phyloP scores from a whole-genome alignment of 345 rosid species.

The Physaria fendleri region DNA sequence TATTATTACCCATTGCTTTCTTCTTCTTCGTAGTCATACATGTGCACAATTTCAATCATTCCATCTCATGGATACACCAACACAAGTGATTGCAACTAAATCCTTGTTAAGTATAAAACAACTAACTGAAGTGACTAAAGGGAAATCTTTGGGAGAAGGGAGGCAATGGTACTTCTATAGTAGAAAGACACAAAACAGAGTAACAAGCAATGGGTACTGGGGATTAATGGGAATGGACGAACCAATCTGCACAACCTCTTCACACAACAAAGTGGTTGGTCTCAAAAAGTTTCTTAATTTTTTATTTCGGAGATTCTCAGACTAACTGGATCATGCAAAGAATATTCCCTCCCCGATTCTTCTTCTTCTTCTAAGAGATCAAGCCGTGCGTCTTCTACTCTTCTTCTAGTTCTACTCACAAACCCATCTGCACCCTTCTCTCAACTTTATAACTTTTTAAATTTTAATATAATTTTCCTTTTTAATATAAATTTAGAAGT shows the following conservation, averaged over 20 bases:
- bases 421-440: slow-evolving; percentile 31
- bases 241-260: slow-evolving; percentile 36
- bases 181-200: slow-evolving; percentile 53
- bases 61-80: slow-evolving; percentile 20
- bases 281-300: slow-evolving; percentile 50
- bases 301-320: slow-evolving; percentile 55
- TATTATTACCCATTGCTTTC: slow-evolving; percentile 28
- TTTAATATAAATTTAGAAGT: neutral
- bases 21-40: slow-evolving; percentile 26
- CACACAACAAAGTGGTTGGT: slow-evolving; percentile 53
- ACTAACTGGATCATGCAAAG: slow-evolving; percentile 87
- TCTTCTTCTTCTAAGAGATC: slow-evolving; percentile 45
- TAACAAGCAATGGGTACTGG: slow-evolving; percentile 73
- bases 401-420: too few relatives aligned
- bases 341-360: slow-evolving; percentile 52
- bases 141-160: slow-evolving; percentile 84
- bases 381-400: too few relatives aligned
- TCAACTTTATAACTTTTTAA: neutral
- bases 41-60: too few relatives aligned
- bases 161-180: slow-evolving; percentile 87
- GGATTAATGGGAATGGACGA: slow-evolving; percentile 67
- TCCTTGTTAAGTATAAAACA: too few relatives aligned
- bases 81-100: slow-evolving; percentile 15
- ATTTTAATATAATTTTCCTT: too few relatives aligned
- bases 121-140: too few relatives aligned